These are phyloP conservation scores for Chlorella sp. DNA, from an alignment of 139 green algal genomes.

Conservation along the genomic window DNA sequence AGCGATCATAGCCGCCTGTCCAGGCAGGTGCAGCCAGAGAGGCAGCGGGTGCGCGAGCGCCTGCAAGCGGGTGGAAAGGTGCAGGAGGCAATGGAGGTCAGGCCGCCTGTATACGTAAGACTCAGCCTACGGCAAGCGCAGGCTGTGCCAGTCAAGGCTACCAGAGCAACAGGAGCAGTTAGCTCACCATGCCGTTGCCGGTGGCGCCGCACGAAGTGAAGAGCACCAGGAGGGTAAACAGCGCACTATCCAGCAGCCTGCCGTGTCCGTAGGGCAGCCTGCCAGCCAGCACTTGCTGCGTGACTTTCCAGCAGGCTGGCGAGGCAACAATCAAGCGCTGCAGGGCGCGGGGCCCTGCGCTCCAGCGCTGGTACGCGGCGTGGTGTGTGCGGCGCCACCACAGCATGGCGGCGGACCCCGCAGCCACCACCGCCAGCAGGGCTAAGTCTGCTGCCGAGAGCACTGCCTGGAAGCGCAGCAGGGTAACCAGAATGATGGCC, in stretches of 20 bases:
- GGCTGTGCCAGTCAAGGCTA: too few species aligned
- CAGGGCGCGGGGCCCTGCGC: background rate
- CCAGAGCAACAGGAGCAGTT: too few species aligned
- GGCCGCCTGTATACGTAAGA: too few species aligned
- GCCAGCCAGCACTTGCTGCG: background rate
- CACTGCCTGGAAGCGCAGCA: background rate
- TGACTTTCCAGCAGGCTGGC: background rate
- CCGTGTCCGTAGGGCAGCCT: background rate
- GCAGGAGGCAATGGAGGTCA: too few species aligned
- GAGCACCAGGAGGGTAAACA: background rate
- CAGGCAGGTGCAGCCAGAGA: background rate
- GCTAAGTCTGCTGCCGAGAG: background rate
- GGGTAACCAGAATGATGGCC: background rate
- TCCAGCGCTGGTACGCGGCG: background rate
- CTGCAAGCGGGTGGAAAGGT: too few species aligned
- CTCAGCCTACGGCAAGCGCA: too few species aligned
- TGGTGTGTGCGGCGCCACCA: background rate
- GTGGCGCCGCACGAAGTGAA: constrained; percentile 1
- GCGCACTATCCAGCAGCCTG: background rate
- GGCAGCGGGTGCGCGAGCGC: background rate
- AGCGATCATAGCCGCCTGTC: background rate
- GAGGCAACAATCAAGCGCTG: background rate
- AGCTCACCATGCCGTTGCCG: constrained; percentile 5
- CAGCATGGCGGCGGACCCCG: background rate
- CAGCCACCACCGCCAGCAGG: background rate